These are phyloP conservation scores for Bisporella sp. DNA, from an alignment of 2,329 filamentous ascomycete genomes.

Conservation along the genomic window DNA sequence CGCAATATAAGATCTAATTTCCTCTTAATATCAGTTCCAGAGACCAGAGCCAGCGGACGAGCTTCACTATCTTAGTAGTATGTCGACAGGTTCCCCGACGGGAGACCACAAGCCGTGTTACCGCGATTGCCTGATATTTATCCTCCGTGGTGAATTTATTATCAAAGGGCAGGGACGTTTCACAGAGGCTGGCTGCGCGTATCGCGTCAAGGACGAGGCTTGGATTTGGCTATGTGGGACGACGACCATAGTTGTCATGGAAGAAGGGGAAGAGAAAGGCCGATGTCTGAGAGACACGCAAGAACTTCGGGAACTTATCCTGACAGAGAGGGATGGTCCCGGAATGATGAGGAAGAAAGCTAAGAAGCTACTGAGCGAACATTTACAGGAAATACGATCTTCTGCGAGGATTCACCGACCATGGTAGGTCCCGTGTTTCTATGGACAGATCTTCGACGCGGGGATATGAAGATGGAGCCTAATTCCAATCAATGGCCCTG, in stretches of 20 bases:
- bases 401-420: not conserved
- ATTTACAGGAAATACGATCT: not conserved
- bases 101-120: constrained; percentile 3
- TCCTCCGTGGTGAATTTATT: constrained; percentile 5
- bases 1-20: too few relatives aligned
- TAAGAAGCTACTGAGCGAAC: constrained; percentile 1
- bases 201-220: constrained; percentile 5
- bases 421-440: too few relatives aligned
- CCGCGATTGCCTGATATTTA: constrained; percentile 9
- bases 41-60: constrained; percentile 3
- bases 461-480: too few relatives aligned
- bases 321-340: constrained; percentile 3
- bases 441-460: too few relatives aligned
- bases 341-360: constrained; percentile 1
- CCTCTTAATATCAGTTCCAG: too few relatives aligned
- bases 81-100: not conserved
- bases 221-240: constrained; percentile 6
- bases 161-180: constrained; percentile 6
- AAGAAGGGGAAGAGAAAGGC: constrained; percentile 5
- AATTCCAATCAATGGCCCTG: too few relatives aligned
- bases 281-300: constrained; percentile 2
- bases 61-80: constrained; percentile 3
- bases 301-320: constrained; percentile 2
- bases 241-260: constrained; percentile 4
- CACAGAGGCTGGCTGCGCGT: constrained; percentile 6